Conservation (phyloP, 352 stramenopile genomes). For the Globisporangium viniferum region DNA sequence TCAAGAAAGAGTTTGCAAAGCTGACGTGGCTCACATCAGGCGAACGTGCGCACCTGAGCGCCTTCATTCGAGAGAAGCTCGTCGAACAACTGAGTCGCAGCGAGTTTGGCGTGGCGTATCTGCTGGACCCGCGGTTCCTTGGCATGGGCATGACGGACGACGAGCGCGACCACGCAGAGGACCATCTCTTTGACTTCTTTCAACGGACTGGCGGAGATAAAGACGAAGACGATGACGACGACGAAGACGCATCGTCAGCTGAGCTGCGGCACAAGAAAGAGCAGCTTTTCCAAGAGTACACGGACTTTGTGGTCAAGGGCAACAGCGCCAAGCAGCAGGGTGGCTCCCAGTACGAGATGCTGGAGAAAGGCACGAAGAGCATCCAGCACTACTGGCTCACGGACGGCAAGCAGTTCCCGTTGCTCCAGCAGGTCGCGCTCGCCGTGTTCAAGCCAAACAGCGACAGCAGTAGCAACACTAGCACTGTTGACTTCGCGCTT, state of each 20-base stretch:
- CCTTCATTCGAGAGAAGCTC: not conserved
- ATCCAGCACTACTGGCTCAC: slow-evolving; percentile 34
- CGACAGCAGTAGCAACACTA: not conserved
- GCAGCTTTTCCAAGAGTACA: slow-evolving; percentile 27
- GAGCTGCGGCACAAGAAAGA: slow-evolving; percentile 14
- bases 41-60: not conserved
- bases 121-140: slow-evolving; percentile 16
- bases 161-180: slow-evolving; percentile 32
- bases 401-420: slow-evolving; percentile 26
- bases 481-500: not conserved
- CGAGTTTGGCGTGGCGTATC: slow-evolving; percentile 10
- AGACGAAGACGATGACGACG: slow-evolving; percentile 2
- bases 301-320: slow-evolving; percentile 30
- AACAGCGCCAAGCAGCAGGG: slow-evolving; percentile 16
- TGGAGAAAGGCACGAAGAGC: slow-evolving; percentile 27
- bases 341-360: slow-evolving; percentile 28
- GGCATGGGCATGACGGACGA: slow-evolving; percentile 17
- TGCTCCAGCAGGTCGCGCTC: slow-evolving; percentile 28
- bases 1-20: not conserved
- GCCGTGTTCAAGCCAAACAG: slow-evolving; percentile 16
- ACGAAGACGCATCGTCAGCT: not conserved
- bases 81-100: not conserved
- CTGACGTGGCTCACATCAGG: not conserved
- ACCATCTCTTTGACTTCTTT: slow-evolving; percentile 27
- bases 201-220: not conserved